Base-by-base conservation (phyloP, 352 stramenopile species). In the Salisapilia sapeloensis region DNA sequence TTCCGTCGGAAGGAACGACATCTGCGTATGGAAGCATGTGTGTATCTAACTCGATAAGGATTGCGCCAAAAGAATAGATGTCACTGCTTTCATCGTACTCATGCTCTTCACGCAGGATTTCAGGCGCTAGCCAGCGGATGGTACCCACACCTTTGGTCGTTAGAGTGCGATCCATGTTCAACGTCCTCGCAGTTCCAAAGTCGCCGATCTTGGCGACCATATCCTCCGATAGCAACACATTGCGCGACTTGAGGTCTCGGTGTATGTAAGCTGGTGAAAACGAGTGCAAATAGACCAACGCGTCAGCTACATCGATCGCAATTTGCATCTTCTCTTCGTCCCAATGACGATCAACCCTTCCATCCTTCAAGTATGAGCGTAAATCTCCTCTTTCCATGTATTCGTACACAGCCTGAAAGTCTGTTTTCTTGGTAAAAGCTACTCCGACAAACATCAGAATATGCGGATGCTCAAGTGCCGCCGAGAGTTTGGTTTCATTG, bases 211-310 rank as follows among this genome's bases (percentile, higher is more conserved):
- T 59, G 25, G 43, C 40, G 11, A 35, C 36, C 24, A 38, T 40
- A 3, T 42, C 32, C 16, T 53, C 38, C 15, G 42, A 46, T 16
- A 59, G 16, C 4, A 53, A n/a, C 16, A 57, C 44, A 29, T 53
- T 46, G 14, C 44, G 26, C 4, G 44, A 53, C 21, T 57, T 40
- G 24, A 57, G 34, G 1, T 46, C 34, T 20, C 48, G 39, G 28
- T 57, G 48, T n/a, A 57, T 39, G 14, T 53, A 28, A 4, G 32
- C 33, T 7, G 44, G 44, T 13, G 17, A 28, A 14, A 49, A 42
- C 13, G 39, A 48, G 38, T 55, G 49, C 25, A 59, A 35, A 38
- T 59, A 47, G 9, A 55, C 38, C 11, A 59, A 35, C 16, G 37
- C 49, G n/a, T 59, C 38, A 10, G 45, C 40, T 10, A 59, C 41